phyloP scores from a whole-genome alignment of 371 early-diverging fungal species.

The Polyrhizophydium stewartii region DNA sequence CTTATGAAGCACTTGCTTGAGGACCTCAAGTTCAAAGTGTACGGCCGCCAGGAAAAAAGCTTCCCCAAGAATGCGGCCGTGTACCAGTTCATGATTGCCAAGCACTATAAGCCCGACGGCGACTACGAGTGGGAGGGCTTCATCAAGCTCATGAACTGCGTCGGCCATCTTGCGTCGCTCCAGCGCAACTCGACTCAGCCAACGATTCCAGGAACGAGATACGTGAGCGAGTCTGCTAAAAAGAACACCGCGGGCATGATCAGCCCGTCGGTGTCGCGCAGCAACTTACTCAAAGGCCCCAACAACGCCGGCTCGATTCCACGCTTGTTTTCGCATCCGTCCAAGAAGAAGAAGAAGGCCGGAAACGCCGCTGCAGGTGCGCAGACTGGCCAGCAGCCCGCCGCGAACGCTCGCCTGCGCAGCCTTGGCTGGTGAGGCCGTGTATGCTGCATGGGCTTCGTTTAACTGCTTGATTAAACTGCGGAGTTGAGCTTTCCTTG shows the following conservation, averaged over 20 bases:
- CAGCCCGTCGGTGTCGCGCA: not conserved
- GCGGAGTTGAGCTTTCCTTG: too few species aligned
- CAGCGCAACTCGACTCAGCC: not conserved
- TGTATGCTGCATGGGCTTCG: too few species aligned
- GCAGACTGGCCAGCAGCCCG: too few species aligned
- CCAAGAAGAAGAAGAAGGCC: too few species aligned
- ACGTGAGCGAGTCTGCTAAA: not conserved
- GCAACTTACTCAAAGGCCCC: not conserved
- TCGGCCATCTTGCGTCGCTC: conserved; percentile 28
- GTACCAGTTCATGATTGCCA: conserved; percentile 27
- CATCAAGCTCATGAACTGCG: conserved; percentile 29
- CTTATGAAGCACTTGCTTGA: conserved; percentile 30
- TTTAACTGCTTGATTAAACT: too few species aligned
- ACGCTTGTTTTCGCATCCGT: not conserved
- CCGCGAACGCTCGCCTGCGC: too few species aligned
- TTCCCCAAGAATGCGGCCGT: conserved; percentile 40
- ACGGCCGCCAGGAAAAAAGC: conserved; percentile 9
- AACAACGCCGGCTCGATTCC: not conserved
- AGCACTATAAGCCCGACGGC: conserved; percentile 16
- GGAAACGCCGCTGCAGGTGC: too few species aligned
- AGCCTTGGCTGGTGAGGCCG: too few species aligned
- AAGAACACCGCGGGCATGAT: not conserved
- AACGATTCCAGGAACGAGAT: not conserved
- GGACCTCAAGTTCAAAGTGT: conserved; percentile 29
- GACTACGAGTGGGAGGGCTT: conserved; percentile 40